Conservation (phyloP, 1,284 basidiomycete genomes). For the Athelia psychrophila region DNA sequence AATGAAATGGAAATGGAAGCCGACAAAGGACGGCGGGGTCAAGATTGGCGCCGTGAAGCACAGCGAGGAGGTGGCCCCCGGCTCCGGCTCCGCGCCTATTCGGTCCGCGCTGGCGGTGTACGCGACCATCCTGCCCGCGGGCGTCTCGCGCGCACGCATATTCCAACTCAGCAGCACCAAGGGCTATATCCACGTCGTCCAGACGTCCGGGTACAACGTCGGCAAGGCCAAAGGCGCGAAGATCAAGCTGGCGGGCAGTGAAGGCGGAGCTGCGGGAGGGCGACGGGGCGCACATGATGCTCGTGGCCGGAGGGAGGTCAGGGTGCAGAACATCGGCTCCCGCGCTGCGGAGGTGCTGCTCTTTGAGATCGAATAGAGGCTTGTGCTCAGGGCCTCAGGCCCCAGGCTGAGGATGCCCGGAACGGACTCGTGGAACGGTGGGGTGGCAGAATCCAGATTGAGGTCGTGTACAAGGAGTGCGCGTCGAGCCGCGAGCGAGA, state of each 20-base stretch:
- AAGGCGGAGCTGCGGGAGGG: slow-evolving; percentile 28
- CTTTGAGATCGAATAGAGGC: slow-evolving; percentile 66
- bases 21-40: too few species aligned
- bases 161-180: slow-evolving; percentile 36
- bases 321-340: slow-evolving; percentile 59
- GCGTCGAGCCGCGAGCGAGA: too few species aligned
- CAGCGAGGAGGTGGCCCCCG: too few species aligned
- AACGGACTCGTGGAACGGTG: too few species aligned
- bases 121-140: slow-evolving; percentile 63
- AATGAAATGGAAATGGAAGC: too few species aligned
- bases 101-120: slow-evolving; percentile 59
- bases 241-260: slow-evolving; percentile 41
- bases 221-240: slow-evolving; percentile 45
- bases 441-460: too few species aligned
- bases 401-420: too few species aligned
- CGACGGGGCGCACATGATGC: slow-evolving; percentile 57
- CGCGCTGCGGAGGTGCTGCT: slow-evolving; percentile 63
- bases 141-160: slow-evolving; percentile 47
- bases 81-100: slow-evolving; percentile 70
- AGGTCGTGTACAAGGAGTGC: too few species aligned
- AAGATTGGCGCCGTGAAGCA: too few species aligned
- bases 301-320: slow-evolving; percentile 29
- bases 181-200: slow-evolving; percentile 62
- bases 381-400: too few species aligned
- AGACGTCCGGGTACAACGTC: slow-evolving; percentile 74